Evolutionary conservation across 371 early-diverging fungal species (phyloP).

Genomic region (Zychaea mexicana): DNA sequence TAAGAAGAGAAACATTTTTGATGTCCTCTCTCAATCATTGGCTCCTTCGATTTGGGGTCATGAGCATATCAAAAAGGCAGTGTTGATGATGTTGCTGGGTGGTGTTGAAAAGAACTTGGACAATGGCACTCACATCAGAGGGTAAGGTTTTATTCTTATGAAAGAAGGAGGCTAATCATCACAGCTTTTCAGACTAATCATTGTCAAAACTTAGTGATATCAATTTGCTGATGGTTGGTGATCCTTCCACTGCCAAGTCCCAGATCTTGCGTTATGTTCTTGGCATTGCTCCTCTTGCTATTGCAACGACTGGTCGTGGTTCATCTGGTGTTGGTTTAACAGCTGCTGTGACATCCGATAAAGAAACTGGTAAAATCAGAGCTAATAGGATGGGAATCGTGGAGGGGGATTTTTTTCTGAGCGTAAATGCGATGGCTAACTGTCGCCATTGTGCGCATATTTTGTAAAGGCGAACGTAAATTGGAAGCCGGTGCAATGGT

Average conservation of each 20-base stretch:
- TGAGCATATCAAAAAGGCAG: constrained; percentile 95
- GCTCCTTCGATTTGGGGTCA: constrained; percentile 99
- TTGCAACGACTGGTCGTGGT: constrained; percentile 97
- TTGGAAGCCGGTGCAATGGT: constrained; percentile 99
- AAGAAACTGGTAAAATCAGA: constrained; percentile 63
- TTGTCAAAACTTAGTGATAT: constrained; percentile 73
- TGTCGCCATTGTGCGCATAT: not conserved
- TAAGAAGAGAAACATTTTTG: constrained; percentile 74
- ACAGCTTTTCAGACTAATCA: too few relatives aligned
- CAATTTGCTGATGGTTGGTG: constrained; percentile 96
- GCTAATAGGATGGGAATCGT: not conserved
- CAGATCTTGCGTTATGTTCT: constrained; percentile 91
- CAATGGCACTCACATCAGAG: constrained; percentile 96
- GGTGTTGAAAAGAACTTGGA: constrained; percentile 95
- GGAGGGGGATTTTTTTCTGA: not conserved
- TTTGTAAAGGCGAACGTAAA: constrained; percentile 70
- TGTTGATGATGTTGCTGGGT: constrained; percentile 93
- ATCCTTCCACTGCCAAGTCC: constrained; percentile 98
- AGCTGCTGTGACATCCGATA: constrained; percentile 91
- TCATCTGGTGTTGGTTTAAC: constrained; percentile 98
- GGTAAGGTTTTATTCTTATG: constrained; percentile 48
- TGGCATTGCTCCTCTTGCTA: constrained; percentile 89
- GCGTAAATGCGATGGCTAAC: not conserved
- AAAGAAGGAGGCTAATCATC: too few relatives aligned
- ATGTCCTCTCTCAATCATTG: constrained; percentile 84